Base-by-base conservation (phyloP, 1,284 basidiomycete genomes). In the Puccinia novopanici region DNA sequence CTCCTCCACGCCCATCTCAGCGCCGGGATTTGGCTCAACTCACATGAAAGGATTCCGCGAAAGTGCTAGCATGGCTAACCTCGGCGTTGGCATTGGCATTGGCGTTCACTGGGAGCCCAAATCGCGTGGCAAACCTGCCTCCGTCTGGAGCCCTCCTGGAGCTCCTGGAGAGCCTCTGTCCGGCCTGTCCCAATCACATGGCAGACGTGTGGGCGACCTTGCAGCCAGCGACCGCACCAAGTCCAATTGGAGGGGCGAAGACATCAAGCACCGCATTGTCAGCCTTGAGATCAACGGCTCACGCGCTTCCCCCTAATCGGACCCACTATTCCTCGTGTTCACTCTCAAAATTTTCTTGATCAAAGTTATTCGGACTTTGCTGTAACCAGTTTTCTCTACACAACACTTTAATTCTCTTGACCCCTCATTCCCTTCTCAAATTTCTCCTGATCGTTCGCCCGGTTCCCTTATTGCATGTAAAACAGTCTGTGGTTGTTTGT, bases 21-120 rank as follows among this genome's bases (percentile, higher is more conserved):
- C 76, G 0, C 71, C 71, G n/a, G 71, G 71, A 3, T 73, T 73
- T 24, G 52, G 52, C 54, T 73, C 71, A 8, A 54, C 71, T 27
- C 71, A 73, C 34, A 15, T 73, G 10, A 73, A 73, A 59, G 71
- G 52, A 37, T 73, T 73, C 52, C 71, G 71, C 22, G 71, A 73
- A 54, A 73, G 34, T 45, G 71, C 50, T 34, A 73, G 12, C 40
- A 73, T 73, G 55, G 50, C 71, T n/a, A 73, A 59, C 22, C 52
- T 73, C 8, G 71, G 71, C 15, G 71, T 73, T 34, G 67, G 76
- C 37, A 68, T 78, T 22, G 76, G 76, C 8, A 78, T 78, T 22
- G 76, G 76, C 15, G 67, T 78, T 22, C 63, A 57, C 55, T 78
- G 76, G 76, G 76, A 78, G 34, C 63, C 75, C 17, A 54, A 48